phyloP scores from a whole-genome alignment of 345 rosid species.

The Salix exigua region DNA sequence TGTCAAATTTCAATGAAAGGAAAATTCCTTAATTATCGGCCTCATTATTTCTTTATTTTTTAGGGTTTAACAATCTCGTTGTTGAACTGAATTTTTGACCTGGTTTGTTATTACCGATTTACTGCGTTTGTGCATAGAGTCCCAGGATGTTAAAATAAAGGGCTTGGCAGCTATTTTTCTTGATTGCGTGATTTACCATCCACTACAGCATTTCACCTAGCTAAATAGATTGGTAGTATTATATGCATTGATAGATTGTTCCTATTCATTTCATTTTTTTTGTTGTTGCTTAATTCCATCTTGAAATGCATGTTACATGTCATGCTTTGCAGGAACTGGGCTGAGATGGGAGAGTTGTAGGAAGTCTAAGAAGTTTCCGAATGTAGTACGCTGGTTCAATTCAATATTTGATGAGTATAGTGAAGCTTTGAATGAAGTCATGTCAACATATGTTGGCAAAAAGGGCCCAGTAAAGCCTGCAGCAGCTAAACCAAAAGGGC shows the following conservation, averaged over 20 bases:
- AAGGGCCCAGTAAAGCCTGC: conserved; percentile 56
- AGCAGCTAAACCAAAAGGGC: conserved; percentile 44
- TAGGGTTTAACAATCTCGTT: background rate
- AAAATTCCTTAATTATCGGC: background rate
- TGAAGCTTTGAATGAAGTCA: conserved; percentile 47
- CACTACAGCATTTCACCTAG: background rate
- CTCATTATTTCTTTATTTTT: too few species aligned
- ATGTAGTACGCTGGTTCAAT: conserved; percentile 79
- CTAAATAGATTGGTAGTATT: background rate
- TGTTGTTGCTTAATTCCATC: background rate
- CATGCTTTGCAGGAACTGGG: conserved; percentile 53
- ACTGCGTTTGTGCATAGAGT: background rate
- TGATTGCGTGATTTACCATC: background rate
- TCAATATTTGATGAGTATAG: conserved; percentile 59
- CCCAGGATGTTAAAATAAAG: background rate
- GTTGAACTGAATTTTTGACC: background rate
- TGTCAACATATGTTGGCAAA: conserved; percentile 47
- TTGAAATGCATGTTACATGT: background rate
- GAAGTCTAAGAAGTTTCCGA: conserved; percentile 84
- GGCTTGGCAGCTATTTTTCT: background rate
- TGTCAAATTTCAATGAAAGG: background rate
- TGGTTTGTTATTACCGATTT: background rate
- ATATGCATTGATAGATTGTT: background rate
- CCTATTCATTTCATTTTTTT: background rate
- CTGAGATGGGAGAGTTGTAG: conserved; percentile 90